Evolutionary conservation across 108 stramenopile genomes (phyloP).

Genomic region (Ochromonas danica): DNA sequence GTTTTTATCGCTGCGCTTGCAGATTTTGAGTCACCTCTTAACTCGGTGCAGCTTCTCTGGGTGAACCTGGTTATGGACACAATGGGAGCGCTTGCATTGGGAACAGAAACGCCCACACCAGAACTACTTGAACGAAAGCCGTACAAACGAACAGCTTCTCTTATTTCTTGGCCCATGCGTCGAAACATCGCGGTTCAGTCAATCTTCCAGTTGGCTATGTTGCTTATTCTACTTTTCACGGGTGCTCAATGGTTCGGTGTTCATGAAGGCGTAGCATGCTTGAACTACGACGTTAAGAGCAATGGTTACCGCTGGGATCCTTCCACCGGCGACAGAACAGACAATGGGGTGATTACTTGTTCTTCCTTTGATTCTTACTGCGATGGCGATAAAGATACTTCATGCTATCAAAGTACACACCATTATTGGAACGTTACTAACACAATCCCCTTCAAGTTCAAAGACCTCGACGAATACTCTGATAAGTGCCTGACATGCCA

Average conservation of each 20-base stretch:
- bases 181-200: conserved; percentile 48
- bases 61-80: conserved; percentile 98
- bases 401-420: not conserved
- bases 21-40: conserved; percentile 82
- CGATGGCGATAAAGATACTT: conserved; percentile 30
- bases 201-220: conserved; percentile 44
- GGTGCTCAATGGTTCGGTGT: conserved; percentile 2
- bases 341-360: conserved; percentile 2
- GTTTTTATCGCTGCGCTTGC: conserved; percentile 69
- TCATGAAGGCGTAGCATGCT: not conserved
- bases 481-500: not conserved
- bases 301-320: not conserved
- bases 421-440: not conserved
- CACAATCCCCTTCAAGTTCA: not conserved
- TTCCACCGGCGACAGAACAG: not conserved
- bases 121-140: conserved; percentile 46
- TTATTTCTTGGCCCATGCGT: conserved; percentile 49
- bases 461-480: conserved; percentile 14
- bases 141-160: conserved; percentile 50
- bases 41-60: conserved; percentile 93
- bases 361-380: conserved; percentile 31
- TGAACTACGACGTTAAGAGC: not conserved
- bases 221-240: conserved; percentile 21
- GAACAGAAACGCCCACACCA: conserved; percentile 61
- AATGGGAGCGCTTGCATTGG: conserved; percentile 91